Base-by-base conservation (phyloP, 2,329 filamentous ascomycete genomes). In the Magnaporthiopsis incrustans region DNA sequence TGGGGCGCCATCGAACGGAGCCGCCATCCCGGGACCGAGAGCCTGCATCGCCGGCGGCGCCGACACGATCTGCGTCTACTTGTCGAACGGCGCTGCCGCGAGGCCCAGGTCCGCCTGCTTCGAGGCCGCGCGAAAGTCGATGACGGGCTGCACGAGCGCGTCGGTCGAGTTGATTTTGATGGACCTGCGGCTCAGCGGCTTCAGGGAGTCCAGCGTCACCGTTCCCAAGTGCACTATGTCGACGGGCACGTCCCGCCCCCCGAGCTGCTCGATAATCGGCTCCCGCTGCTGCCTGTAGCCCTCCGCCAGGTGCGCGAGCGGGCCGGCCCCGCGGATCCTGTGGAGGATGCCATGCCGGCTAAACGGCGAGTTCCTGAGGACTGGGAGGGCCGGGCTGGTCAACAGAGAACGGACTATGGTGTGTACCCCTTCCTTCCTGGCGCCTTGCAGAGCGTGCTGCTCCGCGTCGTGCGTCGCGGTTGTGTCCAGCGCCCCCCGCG, bases 31-130 rank as follows among this genome's bases (percentile, higher is more conserved):
- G 4, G 74, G 69, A 1, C 68, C 70, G 0, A 76, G 70, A n/a
- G 57, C 66, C 32, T 67, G 67, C 44, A 76, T 74, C 8, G 67
- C 67, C 3, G 71, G 69, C 3, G 71, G 69, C 10, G 73, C 71
- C 7, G 69, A 66, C 64, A 76, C 70, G 64, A 77, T 66, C 59
- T 69, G 67, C 5, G 74, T 69, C 57, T 71, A 71, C 65, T 74
- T 76, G 33, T 67, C 70, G 64, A 78, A 71, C 62, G 72, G 71
- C 1, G 75, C 72, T 26, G 71, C 69, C 59, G 74, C 71, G 7
- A 77, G 65, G 22, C 71, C 71, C 15, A 76, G 63, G 63, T 79
- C 77, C 25, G 74, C 68, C 1, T 77, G 77, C 64, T 79, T 75
- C 14, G 73, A 73, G 11, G 71, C 72, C 11, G 73, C 74, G 62